Evolutionary conservation across 371 early-diverging fungal species (phyloP).

Genomic region (Mucor racemosus): DNA sequence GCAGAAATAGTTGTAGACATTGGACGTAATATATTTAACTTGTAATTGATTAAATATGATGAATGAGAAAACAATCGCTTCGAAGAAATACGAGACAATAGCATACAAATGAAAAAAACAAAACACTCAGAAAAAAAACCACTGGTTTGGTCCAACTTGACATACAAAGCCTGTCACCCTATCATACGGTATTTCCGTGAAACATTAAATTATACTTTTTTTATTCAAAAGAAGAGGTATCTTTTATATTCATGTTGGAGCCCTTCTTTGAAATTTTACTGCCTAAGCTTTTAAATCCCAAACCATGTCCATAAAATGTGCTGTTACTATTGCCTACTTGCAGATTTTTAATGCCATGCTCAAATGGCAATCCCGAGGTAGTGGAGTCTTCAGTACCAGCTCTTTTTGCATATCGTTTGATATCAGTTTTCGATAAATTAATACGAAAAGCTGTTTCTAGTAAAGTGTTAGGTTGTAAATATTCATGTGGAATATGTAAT

Average conservation of each 20-base stretch:
- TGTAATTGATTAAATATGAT: too few species aligned
- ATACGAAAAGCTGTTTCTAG: conserved; percentile 75
- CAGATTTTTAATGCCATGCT: conserved; percentile 50
- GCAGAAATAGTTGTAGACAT: background rate
- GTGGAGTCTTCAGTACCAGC: conserved; percentile 41
- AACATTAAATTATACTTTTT: too few species aligned
- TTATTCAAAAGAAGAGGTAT: background rate
- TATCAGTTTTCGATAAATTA: conserved; percentile 58
- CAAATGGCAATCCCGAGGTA: conserved; percentile 46
- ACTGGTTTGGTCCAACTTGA: background rate
- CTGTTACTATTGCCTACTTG: conserved; percentile 33
- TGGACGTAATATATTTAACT: background rate
- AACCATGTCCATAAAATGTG: conserved; percentile 17
- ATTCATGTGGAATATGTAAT: conserved; percentile 81
- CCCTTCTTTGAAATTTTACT: conserved; percentile 21
- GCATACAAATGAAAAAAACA: background rate
- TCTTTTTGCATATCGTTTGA: conserved; percentile 49
- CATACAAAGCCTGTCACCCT: background rate
- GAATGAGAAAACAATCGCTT: background rate
- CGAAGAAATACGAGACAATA: conserved; percentile 6
- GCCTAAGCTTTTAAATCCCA: conserved; percentile 20
- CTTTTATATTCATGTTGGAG: conserved; percentile 14
- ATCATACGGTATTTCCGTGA: too few species aligned
- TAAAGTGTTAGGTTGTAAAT: conserved; percentile 69
- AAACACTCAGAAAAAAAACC: too few species aligned